These are phyloP conservation scores for Hypsizygus ulmarius DNA, from an alignment of 1,284 basidiomycete species.

Conservation along the genomic window DNA sequence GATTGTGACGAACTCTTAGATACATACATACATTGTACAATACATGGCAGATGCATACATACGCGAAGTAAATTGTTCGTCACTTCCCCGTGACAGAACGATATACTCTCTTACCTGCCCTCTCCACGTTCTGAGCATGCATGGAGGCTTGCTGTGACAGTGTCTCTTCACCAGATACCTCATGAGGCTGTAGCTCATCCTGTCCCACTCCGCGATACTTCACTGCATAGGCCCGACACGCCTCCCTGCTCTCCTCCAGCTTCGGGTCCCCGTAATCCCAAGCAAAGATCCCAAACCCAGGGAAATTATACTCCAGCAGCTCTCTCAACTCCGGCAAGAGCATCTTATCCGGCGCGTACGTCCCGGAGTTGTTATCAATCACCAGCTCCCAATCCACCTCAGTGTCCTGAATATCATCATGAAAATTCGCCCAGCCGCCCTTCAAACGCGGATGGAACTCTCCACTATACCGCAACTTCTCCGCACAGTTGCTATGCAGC, in stretches of 20 bases:
- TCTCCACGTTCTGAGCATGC: slow-evolving; percentile 3
- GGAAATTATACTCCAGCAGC: slow-evolving; percentile 68
- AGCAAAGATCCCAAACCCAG: slow-evolving; percentile 56
- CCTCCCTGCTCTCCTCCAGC: slow-evolving; percentile 56
- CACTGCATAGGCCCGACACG: slow-evolving; percentile 62
- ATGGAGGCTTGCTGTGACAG: slow-evolving; percentile 26
- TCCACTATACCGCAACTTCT: slow-evolving; percentile 64
- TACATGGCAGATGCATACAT: background rate
- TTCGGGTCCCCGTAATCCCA: slow-evolving; percentile 58
- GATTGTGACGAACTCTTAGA: too few species aligned
- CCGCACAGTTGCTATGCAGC: slow-evolving; percentile 51
- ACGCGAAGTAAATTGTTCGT: background rate
- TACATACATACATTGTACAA: too few species aligned
- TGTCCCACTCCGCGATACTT: slow-evolving; percentile 50
- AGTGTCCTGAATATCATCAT: slow-evolving; percentile 50
- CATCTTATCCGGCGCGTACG: slow-evolving; percentile 63
- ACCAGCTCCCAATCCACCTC: slow-evolving; percentile 68
- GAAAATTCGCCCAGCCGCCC: slow-evolving; percentile 65
- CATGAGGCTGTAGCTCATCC: slow-evolving; percentile 63
- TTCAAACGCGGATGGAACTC: slow-evolving; percentile 76
- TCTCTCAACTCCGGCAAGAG: slow-evolving; percentile 54
- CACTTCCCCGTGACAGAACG: background rate
- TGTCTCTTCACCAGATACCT: slow-evolving; percentile 50
- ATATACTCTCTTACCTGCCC: slow-evolving; percentile 1
- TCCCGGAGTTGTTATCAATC: slow-evolving; percentile 77